These are phyloP conservation scores for Ottelia alismoides DNA, from an alignment of 106 monocot species.

Conservation along the genomic window DNA sequence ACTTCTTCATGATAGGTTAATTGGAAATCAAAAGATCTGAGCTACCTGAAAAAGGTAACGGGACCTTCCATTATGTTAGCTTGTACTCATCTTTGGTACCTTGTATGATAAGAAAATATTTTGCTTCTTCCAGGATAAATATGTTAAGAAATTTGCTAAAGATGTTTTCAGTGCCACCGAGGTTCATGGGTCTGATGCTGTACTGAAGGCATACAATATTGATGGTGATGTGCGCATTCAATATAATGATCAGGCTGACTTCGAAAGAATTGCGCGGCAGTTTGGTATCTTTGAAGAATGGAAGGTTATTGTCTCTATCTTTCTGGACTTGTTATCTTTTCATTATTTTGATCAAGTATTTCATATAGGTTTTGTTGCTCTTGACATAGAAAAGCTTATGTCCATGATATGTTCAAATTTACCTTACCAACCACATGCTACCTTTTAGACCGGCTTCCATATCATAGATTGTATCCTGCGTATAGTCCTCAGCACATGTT, in stretches of 20 bases:
- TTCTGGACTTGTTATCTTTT: too few species aligned
- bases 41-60: constrained; percentile 70
- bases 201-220: constrained; percentile 51
- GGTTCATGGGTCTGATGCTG: constrained; percentile 41
- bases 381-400: too few species aligned
- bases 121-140: constrained; percentile 47
- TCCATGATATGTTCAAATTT: too few species aligned
- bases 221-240: constrained; percentile 70
- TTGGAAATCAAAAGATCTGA: constrained; percentile 80
- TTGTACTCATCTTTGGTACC: neutral
- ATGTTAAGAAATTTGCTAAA: constrained; percentile 52
- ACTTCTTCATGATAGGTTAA: constrained; percentile 40
- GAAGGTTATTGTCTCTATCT: constrained; percentile 69
- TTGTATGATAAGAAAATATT: neutral
- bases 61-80: neutral
- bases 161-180: constrained; percentile 55
- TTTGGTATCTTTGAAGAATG: constrained; percentile 99
- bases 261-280: constrained; percentile 77
- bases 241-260: constrained; percentile 62
- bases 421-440: too few species aligned
- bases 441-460: too few species aligned
- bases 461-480: too few species aligned
- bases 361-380: too few species aligned
- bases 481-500: too few species aligned
- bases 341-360: too few species aligned